Percentiles rank a stretch among this genome's conserved stretches.
Evolutionary conservation across 1,284 basidiomycete species (phyloP).

Genomic region (Leccinum pachyderme): DNA sequence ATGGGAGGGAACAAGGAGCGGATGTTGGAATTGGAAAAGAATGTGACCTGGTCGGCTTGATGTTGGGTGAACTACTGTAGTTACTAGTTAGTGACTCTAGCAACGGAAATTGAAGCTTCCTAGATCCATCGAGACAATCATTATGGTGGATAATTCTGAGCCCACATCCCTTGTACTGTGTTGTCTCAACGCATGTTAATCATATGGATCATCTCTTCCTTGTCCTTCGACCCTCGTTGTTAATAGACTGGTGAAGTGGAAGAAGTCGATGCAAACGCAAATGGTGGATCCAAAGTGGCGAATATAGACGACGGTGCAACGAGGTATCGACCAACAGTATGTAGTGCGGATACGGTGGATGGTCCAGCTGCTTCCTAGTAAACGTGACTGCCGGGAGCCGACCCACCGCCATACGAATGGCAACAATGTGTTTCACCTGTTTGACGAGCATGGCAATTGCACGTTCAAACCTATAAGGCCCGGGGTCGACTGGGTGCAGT

Average conservation of each 20-base stretch:
- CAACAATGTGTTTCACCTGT: background rate
- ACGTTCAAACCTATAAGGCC: background rate
- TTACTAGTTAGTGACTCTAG: no score
- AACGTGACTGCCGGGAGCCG: background rate
- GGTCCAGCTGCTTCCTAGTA: no score
- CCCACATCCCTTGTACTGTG: background rate
- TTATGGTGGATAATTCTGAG: background rate
- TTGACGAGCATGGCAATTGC: background rate
- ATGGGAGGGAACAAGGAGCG: constrained; percentile 8
- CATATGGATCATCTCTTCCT: background rate
- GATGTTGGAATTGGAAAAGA: background rate
- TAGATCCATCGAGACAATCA: background rate
- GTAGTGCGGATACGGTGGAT: background rate
- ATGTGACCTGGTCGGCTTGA: background rate
- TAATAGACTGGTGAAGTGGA: background rate
- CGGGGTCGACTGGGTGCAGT: background rate
- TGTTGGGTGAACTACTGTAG: background rate
- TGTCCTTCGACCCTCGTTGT: background rate
- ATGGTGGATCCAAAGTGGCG: no score
- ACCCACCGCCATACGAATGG: background rate
- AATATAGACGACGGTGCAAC: background rate
- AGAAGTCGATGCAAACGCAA: background rate
- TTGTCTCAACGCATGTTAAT: background rate
- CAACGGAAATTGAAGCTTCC: no score
- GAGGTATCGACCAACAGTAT: background rate